A percentile compares a stretch with the other conserved stretches of the same genome.
phyloP scores from a whole-genome alignment of 768 basidiomycete species.

The Lactifluus subvellereus region DNA sequence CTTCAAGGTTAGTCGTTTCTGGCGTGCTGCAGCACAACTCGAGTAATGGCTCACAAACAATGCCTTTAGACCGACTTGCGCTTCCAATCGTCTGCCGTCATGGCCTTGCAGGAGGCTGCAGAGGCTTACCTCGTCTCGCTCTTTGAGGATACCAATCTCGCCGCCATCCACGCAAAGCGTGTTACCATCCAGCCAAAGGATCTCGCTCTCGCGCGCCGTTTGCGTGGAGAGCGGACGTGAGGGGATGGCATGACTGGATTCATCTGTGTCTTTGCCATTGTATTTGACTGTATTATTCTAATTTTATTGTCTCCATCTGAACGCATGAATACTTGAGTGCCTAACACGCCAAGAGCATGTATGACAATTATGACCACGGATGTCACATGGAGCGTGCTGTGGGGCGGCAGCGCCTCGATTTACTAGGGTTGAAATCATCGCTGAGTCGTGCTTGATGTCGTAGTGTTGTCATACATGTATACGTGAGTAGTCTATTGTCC shows the following conservation, averaged over 20 bases:
- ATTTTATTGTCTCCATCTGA: constrained; percentile 12
- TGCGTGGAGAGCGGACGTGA: constrained; percentile 43
- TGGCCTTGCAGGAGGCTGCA: constrained; percentile 56
- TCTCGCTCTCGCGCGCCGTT: constrained; percentile 43
- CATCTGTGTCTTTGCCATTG: constrained; percentile 9
- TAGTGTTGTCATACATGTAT: no score
- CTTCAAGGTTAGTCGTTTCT: constrained; percentile 42
- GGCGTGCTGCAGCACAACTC: neutral
- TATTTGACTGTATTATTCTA: constrained; percentile 26
- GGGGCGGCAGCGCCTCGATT: no score
- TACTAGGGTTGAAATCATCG: no score
- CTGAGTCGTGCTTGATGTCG: no score
- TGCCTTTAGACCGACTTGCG: constrained; percentile 44
- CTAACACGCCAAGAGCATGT: neutral
- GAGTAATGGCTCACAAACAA: neutral
- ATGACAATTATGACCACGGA: neutral
- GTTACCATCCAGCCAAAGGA: constrained; percentile 54
- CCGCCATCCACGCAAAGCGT: constrained; percentile 50
- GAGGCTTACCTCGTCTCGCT: constrained; percentile 42
- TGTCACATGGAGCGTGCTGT: neutral
- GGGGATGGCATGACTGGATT: constrained; percentile 1
- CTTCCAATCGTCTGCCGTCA: constrained; percentile 61
- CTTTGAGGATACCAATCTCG: constrained; percentile 46
- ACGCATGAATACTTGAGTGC: neutral
- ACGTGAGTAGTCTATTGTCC: no score